Evolutionary conservation across 805 yeast species (phyloP).

Genomic region (Candida xiaguanensis): DNA sequence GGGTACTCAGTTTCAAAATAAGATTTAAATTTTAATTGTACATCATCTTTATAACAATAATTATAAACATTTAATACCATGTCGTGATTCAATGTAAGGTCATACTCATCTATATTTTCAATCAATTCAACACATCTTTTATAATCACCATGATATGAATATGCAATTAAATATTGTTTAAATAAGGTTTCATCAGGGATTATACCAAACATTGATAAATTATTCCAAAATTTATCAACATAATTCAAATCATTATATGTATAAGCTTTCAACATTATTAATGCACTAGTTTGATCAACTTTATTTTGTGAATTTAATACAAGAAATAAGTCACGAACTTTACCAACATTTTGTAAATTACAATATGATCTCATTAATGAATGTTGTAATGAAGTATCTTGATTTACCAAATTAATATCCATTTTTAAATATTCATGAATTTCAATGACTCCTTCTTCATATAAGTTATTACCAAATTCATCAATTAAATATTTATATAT

Average conservation of each 20-base stretch:
- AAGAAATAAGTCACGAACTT: slow-evolving; percentile 58
- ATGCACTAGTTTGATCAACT: slow-evolving; percentile 58
- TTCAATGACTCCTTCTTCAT: slow-evolving; percentile 63
- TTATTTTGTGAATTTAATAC: slow-evolving; percentile 53
- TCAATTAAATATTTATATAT: slow-evolving; percentile 59
- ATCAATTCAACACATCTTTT: slow-evolving; percentile 53
- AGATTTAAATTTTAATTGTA: slow-evolving; percentile 25
- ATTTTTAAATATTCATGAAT: slow-evolving; percentile 61
- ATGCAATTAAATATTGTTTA: slow-evolving; percentile 63
- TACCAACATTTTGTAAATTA: slow-evolving; percentile 50
- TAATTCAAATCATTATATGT: slow-evolving; percentile 52
- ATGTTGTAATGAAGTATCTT: slow-evolving; percentile 58
- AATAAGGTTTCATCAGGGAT: slow-evolving; percentile 50
- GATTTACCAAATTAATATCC: slow-evolving; percentile 49
- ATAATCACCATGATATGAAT: slow-evolving; percentile 61
- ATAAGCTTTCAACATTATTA: slow-evolving; percentile 62
- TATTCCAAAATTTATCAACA: slow-evolving; percentile 61
- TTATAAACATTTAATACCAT: slow-evolving; percentile 47
- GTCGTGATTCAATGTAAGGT: slow-evolving; percentile 40
- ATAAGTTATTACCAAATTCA: slow-evolving; percentile 55
- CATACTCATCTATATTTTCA: slow-evolving; percentile 42
- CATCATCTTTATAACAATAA: slow-evolving; percentile 30
- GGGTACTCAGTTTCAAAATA: slow-evolving; percentile 32
- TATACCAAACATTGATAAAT: slow-evolving; percentile 50
- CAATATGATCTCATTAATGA: slow-evolving; percentile 62